Evolutionary conservation across 2,329 filamentous ascomycete species (phyloP), one percentile per base, ranked within the genome.

Genomic region (Chrysoporthe deuterocubensis): DNA sequence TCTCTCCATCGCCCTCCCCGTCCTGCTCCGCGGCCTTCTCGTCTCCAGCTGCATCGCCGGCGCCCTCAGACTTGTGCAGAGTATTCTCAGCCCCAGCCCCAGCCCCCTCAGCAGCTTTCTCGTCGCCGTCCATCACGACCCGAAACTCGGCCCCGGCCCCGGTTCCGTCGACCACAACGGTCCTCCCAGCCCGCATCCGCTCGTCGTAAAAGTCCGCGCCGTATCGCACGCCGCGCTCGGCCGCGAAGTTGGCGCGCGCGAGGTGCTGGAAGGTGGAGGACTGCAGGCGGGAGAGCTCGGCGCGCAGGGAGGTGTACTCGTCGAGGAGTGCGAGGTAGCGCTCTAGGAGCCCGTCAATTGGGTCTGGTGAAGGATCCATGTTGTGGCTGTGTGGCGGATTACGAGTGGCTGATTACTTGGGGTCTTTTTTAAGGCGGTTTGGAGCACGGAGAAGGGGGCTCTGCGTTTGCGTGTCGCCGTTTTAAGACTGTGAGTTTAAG

Each of bases 201-300:
- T 88, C 85, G 76, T 94, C 91, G 75, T 92, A 95, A 74, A 87
- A 85, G 73, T 92, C 89, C 71, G 82, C 84, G 3, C 91, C 91
- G 75, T 91, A 94, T 54, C 87, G 83, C 70, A 87, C 76, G 43
- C 89, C 86, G 14, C 86, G 81, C 74, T 87, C 83, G n/a, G 87
- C 87, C 40, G 86, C 81, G 78, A 92, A 94, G 79, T 94, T 93
- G 70, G 92, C 92, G 67, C 91, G 86, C n/a, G 92, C 90, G 52
- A 94, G 82, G 71, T 82, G 79, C 66, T 86, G 84, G 74, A 83
- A 87, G 71, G 91, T 83, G 63, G 80, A 79, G 26, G 84, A 80
- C 71, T 92, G 85, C 26, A 86, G 78, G 14, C 76, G 74, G 56
- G 82, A 81, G 48, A 94, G 83, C 56, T 83, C 76, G 37, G 80